A percentile compares a stretch with the other conserved stretches of the same genome.
These are phyloP conservation scores for Cystofilobasidium capitatum DNA, from an alignment of 768 basidiomycete genomes.

Conservation along the genomic window DNA sequence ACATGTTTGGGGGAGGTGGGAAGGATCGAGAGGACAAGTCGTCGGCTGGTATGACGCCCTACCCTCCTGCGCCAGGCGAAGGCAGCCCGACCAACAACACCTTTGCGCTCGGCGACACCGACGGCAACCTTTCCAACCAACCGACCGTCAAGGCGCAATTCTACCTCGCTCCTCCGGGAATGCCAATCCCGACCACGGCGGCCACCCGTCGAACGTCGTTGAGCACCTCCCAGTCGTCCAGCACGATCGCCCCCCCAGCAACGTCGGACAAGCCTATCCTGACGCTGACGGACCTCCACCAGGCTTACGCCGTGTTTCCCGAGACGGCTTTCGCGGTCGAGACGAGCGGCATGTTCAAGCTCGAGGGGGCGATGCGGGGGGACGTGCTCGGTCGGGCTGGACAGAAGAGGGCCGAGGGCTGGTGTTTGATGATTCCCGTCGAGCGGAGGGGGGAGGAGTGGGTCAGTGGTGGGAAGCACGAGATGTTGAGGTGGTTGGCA, in stretches of 20 bases:
- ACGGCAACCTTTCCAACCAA: neutral
- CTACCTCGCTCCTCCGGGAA: neutral
- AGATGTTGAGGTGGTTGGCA: constrained; percentile 85
- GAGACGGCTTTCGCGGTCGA: constrained; percentile 87
- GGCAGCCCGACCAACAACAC: neutral
- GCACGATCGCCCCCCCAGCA: no score
- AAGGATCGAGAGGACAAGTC: neutral
- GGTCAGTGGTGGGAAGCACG: constrained; percentile 43
- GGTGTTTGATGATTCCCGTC: constrained; percentile 86
- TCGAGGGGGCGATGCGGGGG: constrained; percentile 74
- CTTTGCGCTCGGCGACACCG: neutral
- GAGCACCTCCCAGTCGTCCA: neutral
- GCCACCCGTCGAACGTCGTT: neutral
- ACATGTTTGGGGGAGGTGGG: neutral
- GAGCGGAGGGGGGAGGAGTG: constrained; percentile 30
- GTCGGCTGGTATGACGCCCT: neutral
- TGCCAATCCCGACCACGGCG: neutral
- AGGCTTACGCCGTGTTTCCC: constrained; percentile 90
- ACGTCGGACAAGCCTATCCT: constrained; percentile 48
- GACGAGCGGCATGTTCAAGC: constrained; percentile 78
- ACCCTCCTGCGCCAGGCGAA: neutral
- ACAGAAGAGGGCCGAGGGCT: constrained; percentile 60
- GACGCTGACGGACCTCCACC: constrained; percentile 59
- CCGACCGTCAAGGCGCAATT: neutral
- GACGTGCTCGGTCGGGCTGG: constrained; percentile 52